phyloP scores from a whole-genome alignment of 257 asterid species.

The Solanum appendiculatum region DNA sequence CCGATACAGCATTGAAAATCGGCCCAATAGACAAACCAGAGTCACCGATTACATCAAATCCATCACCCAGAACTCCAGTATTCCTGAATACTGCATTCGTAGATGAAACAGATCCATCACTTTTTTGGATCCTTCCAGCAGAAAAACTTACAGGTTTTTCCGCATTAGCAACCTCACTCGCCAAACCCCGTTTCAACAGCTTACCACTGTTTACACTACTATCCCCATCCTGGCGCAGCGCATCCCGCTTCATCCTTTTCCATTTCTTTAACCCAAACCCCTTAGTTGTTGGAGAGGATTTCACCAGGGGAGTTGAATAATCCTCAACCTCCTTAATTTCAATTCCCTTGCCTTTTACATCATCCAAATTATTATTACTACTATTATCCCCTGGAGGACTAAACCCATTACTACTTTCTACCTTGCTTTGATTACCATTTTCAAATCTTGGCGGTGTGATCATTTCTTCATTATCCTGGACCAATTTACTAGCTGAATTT shows the following conservation, averaged over 20 bases:
- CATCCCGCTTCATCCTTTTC: constrained; percentile 64
- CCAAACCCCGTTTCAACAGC: constrained; percentile 25
- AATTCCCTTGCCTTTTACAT: constrained; percentile 12
- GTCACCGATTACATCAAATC: constrained; percentile 22
- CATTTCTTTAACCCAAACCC: constrained; percentile 70
- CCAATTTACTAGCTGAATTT: constrained; percentile 28
- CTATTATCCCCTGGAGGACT: constrained; percentile 1
- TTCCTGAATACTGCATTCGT: constrained; percentile 26
- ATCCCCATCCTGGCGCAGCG: constrained; percentile 13
- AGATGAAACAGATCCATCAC: constrained; percentile 55
- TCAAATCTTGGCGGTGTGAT: neutral
- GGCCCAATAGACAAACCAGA: constrained; percentile 18
- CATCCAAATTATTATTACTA: constrained; percentile 12
- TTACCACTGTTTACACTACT: constrained; percentile 18
- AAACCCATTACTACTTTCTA: constrained; percentile 26
- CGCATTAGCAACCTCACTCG: constrained; percentile 11
- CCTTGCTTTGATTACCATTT: constrained; percentile 12
- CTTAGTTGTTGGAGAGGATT: constrained; percentile 24
- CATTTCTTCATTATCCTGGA: constrained; percentile 27
- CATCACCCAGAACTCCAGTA: constrained; percentile 11
- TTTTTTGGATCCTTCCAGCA: constrained; percentile 29
- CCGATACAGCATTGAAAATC: constrained; percentile 25
- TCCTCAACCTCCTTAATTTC: constrained; percentile 5
- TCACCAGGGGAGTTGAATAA: neutral
- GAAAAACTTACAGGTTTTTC: constrained; percentile 25